A percentile compares a stretch with the other conserved stretches of the same genome.
phyloP scores from a whole-genome alignment of 306 rosid genomes.

The Prunus fruticosa region DNA sequence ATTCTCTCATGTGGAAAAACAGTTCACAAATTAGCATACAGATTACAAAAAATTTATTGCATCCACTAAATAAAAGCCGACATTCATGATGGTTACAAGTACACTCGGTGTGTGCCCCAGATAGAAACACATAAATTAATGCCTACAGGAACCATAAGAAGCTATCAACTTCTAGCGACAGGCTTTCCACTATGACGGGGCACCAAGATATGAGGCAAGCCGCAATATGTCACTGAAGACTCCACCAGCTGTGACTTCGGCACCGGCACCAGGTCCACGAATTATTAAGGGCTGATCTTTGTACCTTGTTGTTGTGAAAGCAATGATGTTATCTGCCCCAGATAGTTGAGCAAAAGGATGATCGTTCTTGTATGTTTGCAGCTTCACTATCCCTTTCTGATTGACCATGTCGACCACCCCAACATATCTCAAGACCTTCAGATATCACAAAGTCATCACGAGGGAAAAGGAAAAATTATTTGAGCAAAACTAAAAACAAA shows the following conservation, averaged over 20 bases:
- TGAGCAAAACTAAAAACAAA: neutral
- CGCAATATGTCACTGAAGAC: slow-evolving; percentile 87
- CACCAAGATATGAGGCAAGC: slow-evolving; percentile 97
- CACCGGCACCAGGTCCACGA: slow-evolving; percentile 98
- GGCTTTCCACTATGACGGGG: slow-evolving; percentile 61
- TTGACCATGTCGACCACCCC: slow-evolving; percentile 88
- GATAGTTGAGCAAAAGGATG: slow-evolving; percentile 97
- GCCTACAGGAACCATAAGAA: neutral
- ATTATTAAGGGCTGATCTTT: slow-evolving; percentile 78
- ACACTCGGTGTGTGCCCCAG: no score
- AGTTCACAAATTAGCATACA: no score
- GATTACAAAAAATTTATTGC: no score
- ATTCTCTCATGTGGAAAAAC: no score
- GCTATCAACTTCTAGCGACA: neutral
- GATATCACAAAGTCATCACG: slow-evolving; percentile 21
- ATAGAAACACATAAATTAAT: no score
- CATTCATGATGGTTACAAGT: no score
- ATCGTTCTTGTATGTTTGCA: slow-evolving; percentile 76
- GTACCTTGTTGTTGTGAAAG: slow-evolving; percentile 86
- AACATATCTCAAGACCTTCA: slow-evolving; percentile 91
- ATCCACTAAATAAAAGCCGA: no score
- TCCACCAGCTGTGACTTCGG: slow-evolving; percentile 98
- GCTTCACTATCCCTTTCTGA: slow-evolving; percentile 64
- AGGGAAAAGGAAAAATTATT: neutral
- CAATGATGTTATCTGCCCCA: slow-evolving; percentile 92